These are phyloP conservation scores for Sporothrix phasma DNA, from an alignment of 2,329 filamentous ascomycete genomes.

Conservation along the genomic window DNA sequence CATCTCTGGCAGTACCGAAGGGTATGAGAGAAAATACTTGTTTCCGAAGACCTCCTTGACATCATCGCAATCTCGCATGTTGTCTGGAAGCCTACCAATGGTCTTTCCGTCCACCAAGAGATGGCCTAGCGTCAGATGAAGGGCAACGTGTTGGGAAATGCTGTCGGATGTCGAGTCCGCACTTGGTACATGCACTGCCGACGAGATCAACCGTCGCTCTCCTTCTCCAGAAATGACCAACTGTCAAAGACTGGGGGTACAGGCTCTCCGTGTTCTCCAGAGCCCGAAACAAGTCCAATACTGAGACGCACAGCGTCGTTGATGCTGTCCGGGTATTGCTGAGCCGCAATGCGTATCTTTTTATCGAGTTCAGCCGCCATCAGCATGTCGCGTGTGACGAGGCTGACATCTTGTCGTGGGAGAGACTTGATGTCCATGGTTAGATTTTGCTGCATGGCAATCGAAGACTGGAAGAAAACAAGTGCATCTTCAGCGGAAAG, in stretches of 20 bases:
- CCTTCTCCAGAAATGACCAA: neutral
- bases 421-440: neutral
- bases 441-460: conserved; percentile 16
- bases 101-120: conserved; percentile 30
- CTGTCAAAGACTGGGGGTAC: neutral
- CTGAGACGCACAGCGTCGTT: neutral
- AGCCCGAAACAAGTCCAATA: neutral
- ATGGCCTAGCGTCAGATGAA: conserved; percentile 28
- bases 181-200: neutral
- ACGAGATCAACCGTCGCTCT: neutral
- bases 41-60: conserved; percentile 45
- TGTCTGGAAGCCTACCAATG: conserved; percentile 38
- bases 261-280: neutral
- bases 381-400: neutral
- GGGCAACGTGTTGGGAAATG: conserved; percentile 23
- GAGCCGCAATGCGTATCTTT: neutral
- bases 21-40: conserved; percentile 40
- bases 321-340: neutral
- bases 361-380: neutral
- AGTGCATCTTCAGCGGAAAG: neutral
- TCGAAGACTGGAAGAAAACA: neutral
- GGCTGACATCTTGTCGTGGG: neutral
- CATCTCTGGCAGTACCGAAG: conserved; percentile 45
- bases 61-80: conserved; percentile 34
- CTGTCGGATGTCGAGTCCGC: no score